phyloP scores from a whole-genome alignment of 2,329 filamentous ascomycete species.

The Cercospora sojina region DNA sequence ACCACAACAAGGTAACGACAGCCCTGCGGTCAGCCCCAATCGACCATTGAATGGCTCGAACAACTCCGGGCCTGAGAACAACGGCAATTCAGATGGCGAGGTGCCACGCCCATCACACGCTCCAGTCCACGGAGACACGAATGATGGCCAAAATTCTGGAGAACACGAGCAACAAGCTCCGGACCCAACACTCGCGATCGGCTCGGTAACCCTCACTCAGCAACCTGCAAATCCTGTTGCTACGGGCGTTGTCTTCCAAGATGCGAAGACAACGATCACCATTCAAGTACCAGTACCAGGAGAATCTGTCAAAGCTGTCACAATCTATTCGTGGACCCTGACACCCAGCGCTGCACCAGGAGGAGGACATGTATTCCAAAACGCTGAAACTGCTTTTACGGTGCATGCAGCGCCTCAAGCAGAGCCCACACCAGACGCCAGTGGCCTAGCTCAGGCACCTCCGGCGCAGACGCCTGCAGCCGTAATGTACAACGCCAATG shows the following conservation, averaged over 20 bases:
- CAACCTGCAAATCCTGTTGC: neutral
- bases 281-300: neutral
- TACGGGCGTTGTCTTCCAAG: neutral
- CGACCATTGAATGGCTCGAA: neutral
- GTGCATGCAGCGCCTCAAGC: neutral
- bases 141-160: neutral
- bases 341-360: neutral
- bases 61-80: neutral
- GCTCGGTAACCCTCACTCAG: neutral
- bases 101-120: neutral
- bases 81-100: neutral
- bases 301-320: neutral
- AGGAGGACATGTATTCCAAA: neutral
- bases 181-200: neutral
- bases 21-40: neutral
- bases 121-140: neutral
- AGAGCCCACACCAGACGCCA: neutral
- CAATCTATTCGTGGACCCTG: neutral
- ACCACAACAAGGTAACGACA: neutral
- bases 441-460: neutral
- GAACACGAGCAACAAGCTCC: neutral
- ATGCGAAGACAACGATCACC: neutral
- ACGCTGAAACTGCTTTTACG: neutral
- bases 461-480: neutral
- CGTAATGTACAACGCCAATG: neutral